These are phyloP conservation scores for Lachancea fermentati DNA, from an alignment of 805 yeast species.

Conservation along the genomic window DNA sequence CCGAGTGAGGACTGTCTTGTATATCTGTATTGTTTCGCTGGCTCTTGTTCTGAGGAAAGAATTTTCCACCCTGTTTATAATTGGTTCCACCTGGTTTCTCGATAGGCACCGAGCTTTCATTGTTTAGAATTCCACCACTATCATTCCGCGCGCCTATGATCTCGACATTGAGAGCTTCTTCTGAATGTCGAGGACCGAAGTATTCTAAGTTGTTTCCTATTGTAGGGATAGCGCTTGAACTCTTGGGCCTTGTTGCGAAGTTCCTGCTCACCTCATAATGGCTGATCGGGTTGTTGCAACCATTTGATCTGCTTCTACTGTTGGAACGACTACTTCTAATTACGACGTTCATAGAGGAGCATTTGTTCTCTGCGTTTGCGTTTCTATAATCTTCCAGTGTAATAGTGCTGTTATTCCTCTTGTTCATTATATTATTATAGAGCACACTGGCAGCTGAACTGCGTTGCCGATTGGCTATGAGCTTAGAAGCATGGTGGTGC, in stretches of 20 bases:
- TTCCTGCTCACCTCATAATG: slow-evolving; percentile 18
- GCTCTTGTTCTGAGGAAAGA: slow-evolving; percentile 3
- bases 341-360: slow-evolving; percentile 4
- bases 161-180: slow-evolving; percentile 3
- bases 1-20: background rate
- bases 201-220: background rate
- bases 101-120: background rate
- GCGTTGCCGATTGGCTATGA: slow-evolving; percentile 10
- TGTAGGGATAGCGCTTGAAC: slow-evolving; percentile 11
- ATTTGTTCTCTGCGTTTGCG: background rate
- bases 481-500: slow-evolving; percentile 6
- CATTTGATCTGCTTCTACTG: background rate
- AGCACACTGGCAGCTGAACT: slow-evolving; percentile 13
- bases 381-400: slow-evolving; percentile 3
- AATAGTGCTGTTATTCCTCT: slow-evolving; percentile 5
- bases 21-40: background rate
- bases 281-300: slow-evolving; percentile 16
- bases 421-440: slow-evolving; percentile 12
- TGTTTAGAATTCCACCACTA: background rate
- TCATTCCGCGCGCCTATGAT: background rate
- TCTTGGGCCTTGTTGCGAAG: slow-evolving; percentile 13
- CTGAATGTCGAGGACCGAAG: background rate
- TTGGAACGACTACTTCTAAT: background rate
- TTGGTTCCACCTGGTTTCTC: background rate
- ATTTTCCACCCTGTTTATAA: slow-evolving; percentile 1